Evolutionary conservation across 2,329 filamentous ascomycete genomes (phyloP), one percentile per base, ranked within the genome.

Genomic region (Verticillium alfalfae): DNA sequence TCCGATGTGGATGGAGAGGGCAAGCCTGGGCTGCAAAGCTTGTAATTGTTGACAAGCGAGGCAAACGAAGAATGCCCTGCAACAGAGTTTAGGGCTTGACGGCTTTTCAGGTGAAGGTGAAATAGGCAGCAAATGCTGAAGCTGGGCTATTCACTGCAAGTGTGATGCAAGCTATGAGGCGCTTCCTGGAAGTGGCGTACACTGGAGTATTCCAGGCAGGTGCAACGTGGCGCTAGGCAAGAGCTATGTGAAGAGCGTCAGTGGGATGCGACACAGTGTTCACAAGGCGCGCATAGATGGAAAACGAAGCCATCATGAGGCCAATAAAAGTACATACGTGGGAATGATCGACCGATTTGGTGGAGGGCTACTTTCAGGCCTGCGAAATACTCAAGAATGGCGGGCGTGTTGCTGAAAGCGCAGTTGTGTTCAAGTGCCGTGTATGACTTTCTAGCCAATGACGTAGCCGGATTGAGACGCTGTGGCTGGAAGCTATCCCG

Each of bases 401-500:
- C 26, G 26, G 26, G 26, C 45, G 13, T 10, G n/a, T 12, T 26
- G 45, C 45, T 49, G 13, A 18, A 22, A 9, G 45, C n/a, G 22
- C 16, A 26, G 15, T 15, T 49, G 18, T 26, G 45, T 18, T 18
- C 22, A 10, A 57, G 61, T n/a, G 61, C 36, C 13, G 61, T 56
- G 56, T 59, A 56, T 55, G 37, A 52, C 57, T 16, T 36, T 34
- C 58, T 39, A 18, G 34, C 10, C 55, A 52, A 54, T 54, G 59
- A 10, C 7, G 22, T 56, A 56, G 54, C 7, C 54, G 54, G 5
- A 34, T 36, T 16, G 54, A 13, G n/a, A 36, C 54, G 9, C 18
- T 49, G 45, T 49, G 54, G 54, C 54, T 56, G 54, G 26, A 56
- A 56, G 54, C 54, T 34, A 56, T 36, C 26, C 58, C 62, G 41